A percentile compares a stretch with the other conserved stretches of the same genome.
These are phyloP conservation scores for Inga leiocalycina DNA, from an alignment of 306 rosid species.

Conservation along the genomic window DNA sequence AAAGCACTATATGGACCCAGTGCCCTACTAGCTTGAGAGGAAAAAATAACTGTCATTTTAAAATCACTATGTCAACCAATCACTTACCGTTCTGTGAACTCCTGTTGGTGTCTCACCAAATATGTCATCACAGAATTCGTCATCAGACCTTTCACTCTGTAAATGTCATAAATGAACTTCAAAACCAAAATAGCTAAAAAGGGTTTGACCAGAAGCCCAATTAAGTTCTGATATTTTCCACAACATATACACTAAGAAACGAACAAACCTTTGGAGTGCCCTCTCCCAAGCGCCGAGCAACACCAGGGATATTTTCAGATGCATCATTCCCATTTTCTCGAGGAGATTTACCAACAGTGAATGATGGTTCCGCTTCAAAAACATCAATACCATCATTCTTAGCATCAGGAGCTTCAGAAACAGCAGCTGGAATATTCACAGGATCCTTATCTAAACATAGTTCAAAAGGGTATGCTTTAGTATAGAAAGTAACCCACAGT, in stretches of 20 bases:
- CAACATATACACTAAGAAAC: neutral
- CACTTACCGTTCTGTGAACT: slow-evolving; percentile 73
- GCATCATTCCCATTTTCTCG: slow-evolving; percentile 55
- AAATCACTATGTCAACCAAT: slow-evolving; percentile 17
- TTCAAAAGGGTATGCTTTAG: neutral
- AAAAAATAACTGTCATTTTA: neutral
- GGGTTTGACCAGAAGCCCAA: neutral
- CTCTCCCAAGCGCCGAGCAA: slow-evolving; percentile 78
- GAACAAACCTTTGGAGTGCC: slow-evolving; percentile 84
- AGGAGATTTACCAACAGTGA: slow-evolving; percentile 73
- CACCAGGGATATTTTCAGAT: slow-evolving; percentile 48
- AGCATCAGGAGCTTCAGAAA: slow-evolving; percentile 48
- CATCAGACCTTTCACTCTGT: slow-evolving; percentile 90
- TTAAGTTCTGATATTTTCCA: neutral
- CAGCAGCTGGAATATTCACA: slow-evolving; percentile 40
- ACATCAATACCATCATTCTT: slow-evolving; percentile 45
- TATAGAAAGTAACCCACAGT: slow-evolving; percentile 16
- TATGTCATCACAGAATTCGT: slow-evolving; percentile 82
- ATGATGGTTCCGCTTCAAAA: slow-evolving; percentile 51
- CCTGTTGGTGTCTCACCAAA: slow-evolving; percentile 99
- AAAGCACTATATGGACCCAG: neutral
- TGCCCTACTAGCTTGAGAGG: neutral
- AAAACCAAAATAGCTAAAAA: slow-evolving; percentile 26
- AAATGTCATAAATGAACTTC: slow-evolving; percentile 29
- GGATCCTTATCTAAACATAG: slow-evolving; percentile 46